phyloP scores from a whole-genome alignment of 2,329 filamentous ascomycete species.

The Pestalotiopsis sp. region DNA sequence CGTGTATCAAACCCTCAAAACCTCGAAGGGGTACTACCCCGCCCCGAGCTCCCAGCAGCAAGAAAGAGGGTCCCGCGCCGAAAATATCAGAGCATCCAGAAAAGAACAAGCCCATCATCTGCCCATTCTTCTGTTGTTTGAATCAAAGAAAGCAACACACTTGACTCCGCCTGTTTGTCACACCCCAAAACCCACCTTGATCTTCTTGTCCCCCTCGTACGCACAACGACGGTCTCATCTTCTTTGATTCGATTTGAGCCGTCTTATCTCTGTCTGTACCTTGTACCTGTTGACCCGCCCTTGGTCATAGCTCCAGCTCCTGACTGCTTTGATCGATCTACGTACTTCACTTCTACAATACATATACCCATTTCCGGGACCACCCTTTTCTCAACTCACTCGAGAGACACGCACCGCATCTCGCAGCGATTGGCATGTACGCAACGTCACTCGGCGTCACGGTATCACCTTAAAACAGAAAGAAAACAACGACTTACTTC shows the following conservation, averaged over 20 bases:
- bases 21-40: slow-evolving; percentile 6
- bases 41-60: not conserved
- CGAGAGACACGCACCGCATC: slow-evolving; percentile 6
- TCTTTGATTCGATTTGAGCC: not conserved
- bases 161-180: slow-evolving; percentile 5
- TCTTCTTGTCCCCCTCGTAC: not conserved
- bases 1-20: not conserved
- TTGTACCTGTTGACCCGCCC: not conserved
- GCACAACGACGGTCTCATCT: slow-evolving; percentile 2
- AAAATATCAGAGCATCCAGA: not conserved
- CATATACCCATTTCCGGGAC: not conserved
- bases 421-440: slow-evolving; percentile 4
- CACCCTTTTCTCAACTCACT: not conserved
- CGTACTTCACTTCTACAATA: not conserved
- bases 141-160: slow-evolving; percentile 1
- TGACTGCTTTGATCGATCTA: not conserved
- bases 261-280: not conserved
- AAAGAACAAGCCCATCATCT: slow-evolving; percentile 1
- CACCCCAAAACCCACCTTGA: not conserved
- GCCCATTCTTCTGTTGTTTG: not conserved
- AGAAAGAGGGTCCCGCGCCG: slow-evolving; percentile 2
- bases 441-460: not conserved
- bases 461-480: not conserved
- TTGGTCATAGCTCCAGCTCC: not conserved
- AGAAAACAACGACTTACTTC: slow-evolving; percentile 9